Base-by-base conservation (phyloP, 2,329 filamentous ascomycete species). In the Calonectria hawksworthii region DNA sequence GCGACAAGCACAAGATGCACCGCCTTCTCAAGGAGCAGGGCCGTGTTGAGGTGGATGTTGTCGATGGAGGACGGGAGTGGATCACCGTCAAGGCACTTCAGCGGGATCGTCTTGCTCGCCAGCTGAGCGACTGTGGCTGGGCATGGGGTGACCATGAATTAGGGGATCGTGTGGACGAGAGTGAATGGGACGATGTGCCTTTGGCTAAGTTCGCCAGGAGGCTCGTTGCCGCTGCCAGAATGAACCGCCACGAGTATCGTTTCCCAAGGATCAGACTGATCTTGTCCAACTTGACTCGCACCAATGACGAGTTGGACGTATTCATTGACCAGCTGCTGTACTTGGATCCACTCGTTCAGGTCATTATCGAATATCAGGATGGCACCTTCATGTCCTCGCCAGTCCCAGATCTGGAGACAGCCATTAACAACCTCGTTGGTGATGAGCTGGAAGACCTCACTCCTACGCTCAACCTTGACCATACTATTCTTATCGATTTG, bases 41-140 rank as follows among this genome's bases (percentile, higher is more conserved):
- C 38, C 82, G 83, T 4, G 79, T 84, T 10, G 83, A 84, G 28
- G 84, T 85, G 1, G 79, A 85, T 32, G 83, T 86, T 41, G 84
- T 86, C 26, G 80, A 84, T 11, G 81, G 79, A n/a, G 85, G 83
- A 7, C 71, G 65, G 3, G 81, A 85, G 76, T 86, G 84, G 84
- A 59, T 86, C 44, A 81, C 81, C 21, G 74, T 83, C 56, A 82
- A 83, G 36, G 79, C 81, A 10, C 76, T 85, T 1, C 81, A 80
- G 63, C 75, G 78, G 16, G 80, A 84, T 61, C 78, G 85, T 34
- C 79, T 87, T 67, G 83, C 83, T 10, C 79, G 85, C 4, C 85
- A 87, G 59, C 84, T 87, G 86, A 82, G 82, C 4, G 85, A 86
- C 59, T 81, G 81, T n/a, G 86, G 86, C 5, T 87, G 86, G 86